These are phyloP conservation scores for Claviceps sp. DNA, from an alignment of 2,329 filamentous ascomycete species.

Conservation along the genomic window DNA sequence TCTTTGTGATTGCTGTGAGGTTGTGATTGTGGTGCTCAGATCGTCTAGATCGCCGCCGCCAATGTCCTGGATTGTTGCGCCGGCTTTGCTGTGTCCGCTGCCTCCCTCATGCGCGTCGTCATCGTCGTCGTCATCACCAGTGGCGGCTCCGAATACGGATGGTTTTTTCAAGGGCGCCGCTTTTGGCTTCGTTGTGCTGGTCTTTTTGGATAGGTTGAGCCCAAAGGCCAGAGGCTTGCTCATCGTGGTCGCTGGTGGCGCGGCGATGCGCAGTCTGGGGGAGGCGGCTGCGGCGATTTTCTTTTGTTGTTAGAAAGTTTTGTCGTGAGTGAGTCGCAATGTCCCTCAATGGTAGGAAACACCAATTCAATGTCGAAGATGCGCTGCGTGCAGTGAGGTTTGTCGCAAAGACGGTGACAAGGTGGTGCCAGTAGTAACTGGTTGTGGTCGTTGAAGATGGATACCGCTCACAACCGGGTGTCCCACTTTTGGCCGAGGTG, in stretches of 20 bases:
- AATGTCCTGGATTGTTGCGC: conserved; percentile 39
- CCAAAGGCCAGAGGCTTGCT: conserved; percentile 41
- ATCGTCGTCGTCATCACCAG: conserved; percentile 21
- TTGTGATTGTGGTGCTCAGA: conserved; percentile 17
- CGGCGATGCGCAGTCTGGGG: background rate
- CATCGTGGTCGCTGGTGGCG: conserved; percentile 19
- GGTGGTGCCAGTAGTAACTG: too few relatives aligned
- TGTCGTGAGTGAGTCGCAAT: background rate
- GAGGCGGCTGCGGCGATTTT: background rate
- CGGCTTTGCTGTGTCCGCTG: conserved; percentile 26
- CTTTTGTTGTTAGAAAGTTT: background rate
- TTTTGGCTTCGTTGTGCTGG: conserved; percentile 32
- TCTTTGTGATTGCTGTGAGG: conserved; percentile 18
- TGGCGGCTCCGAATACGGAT: conserved; percentile 43
- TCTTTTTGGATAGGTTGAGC: conserved; percentile 48
- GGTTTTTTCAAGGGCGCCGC: conserved; percentile 32
- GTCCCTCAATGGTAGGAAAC: background rate
- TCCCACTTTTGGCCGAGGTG: background rate
- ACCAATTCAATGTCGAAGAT: background rate
- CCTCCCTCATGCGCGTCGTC: conserved; percentile 25
- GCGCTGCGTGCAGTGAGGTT: background rate
- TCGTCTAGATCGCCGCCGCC: conserved; percentile 52
- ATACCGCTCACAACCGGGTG: background rate
- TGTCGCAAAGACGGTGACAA: background rate
- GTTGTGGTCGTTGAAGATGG: background rate